These are phyloP conservation scores for Vaccinium myrtillus DNA, from an alignment of 148 eudicot genomes.

Conservation along the genomic window DNA sequence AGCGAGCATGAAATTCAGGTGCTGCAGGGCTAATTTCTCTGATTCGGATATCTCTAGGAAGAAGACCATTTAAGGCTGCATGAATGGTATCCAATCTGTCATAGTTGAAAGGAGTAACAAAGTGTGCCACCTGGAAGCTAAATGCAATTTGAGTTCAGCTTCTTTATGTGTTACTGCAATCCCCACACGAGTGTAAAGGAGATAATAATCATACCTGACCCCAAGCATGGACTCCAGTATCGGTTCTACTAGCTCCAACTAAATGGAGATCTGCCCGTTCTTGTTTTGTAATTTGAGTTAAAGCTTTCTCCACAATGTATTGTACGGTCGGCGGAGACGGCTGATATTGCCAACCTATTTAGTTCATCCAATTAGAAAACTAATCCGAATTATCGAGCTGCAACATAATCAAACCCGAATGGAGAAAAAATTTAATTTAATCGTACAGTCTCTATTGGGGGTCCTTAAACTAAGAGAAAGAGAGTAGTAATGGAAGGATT, in stretches of 20 bases:
- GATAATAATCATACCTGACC: slow-evolving; percentile 71
- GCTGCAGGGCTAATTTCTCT: slow-evolving; percentile 73
- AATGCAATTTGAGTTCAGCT: slow-evolving; percentile 23
- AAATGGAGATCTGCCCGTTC: slow-evolving; percentile 59
- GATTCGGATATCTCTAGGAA: slow-evolving; percentile 82
- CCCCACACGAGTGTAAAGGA: slow-evolving; percentile 22
- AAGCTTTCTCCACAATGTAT: slow-evolving; percentile 66
- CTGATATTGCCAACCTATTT: slow-evolving; percentile 91
- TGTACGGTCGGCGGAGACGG: slow-evolving; percentile 78
- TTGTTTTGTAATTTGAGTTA: slow-evolving; percentile 60
- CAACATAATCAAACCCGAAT: background rate
- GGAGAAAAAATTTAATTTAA: background rate
- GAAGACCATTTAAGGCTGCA: slow-evolving; percentile 83
- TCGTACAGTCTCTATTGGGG: background rate
- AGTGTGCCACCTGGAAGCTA: slow-evolving; percentile 88
- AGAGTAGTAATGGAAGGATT: background rate
- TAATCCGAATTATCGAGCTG: background rate
- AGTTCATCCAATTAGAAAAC: background rate
- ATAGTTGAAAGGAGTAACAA: slow-evolving; percentile 81
- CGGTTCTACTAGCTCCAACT: slow-evolving; percentile 93
- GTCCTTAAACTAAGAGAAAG: background rate
- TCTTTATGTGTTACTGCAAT: background rate
- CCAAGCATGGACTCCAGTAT: slow-evolving; percentile 94
- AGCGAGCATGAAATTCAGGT: slow-evolving; percentile 87
- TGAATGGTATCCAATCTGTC: slow-evolving; percentile 68